A percentile compares a stretch with the other conserved stretches of the same genome.
These are phyloP conservation scores for Chaetomium sp. DNA, from an alignment of 2,329 filamentous ascomycete genomes.

Conservation along the genomic window DNA sequence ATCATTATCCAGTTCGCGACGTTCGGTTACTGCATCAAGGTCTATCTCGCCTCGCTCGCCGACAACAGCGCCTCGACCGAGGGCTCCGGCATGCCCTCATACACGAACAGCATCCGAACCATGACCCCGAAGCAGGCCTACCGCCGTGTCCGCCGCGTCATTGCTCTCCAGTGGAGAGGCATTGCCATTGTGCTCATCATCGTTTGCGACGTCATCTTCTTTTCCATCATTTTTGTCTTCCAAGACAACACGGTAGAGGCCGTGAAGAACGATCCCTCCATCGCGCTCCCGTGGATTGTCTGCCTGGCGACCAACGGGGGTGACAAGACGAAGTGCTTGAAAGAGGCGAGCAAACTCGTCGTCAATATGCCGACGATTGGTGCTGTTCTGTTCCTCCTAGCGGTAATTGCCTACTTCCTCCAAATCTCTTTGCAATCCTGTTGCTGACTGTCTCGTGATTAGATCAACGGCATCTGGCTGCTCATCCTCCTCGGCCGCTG, in stretches of 20 bases:
- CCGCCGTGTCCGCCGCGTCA: conserved; percentile 79
- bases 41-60: conserved; percentile 82
- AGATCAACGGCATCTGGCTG: conserved; percentile 84
- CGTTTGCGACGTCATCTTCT: conserved; percentile 88
- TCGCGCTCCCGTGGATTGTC: conserved; percentile 65
- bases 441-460: conserved; percentile 21
- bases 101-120: conserved; percentile 72
- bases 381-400: conserved; percentile 79
- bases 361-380: conserved; percentile 76
- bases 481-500: conserved; percentile 78
- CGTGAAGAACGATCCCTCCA: conserved; percentile 54
- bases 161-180: conserved; percentile 92
- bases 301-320: conserved; percentile 66
- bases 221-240: conserved; percentile 86
- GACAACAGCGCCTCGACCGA: conserved; percentile 72
- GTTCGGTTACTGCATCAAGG: conserved; percentile 89
- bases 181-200: conserved; percentile 90
- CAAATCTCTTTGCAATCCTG: not conserved
- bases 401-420: conserved; percentile 42
- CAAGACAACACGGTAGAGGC: conserved; percentile 73
- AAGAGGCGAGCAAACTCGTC: conserved; percentile 61
- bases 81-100: conserved; percentile 72
- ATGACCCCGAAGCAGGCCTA: conserved; percentile 86
- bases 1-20: conserved; percentile 82
- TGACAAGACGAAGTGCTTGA: conserved; percentile 68